Evolutionary conservation across 1,139 yeast genomes (phyloP).

Genomic region (Kluyveromyces marxianus): DNA sequence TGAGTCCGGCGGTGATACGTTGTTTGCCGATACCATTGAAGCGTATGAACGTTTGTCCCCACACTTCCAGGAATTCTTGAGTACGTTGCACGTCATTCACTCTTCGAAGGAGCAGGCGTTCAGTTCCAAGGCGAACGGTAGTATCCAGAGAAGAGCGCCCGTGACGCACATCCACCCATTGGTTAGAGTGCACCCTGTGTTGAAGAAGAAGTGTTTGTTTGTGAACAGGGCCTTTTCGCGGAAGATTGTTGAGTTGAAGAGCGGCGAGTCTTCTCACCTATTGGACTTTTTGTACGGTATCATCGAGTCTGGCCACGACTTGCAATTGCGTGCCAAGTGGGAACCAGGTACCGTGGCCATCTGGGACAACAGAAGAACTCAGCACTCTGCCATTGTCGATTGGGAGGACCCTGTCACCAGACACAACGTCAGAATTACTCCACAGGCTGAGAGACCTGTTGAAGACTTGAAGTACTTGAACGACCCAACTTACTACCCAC

Average conservation of each 20-base stretch:
- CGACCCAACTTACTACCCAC: constrained; percentile 15
- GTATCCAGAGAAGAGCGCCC: constrained; percentile 56
- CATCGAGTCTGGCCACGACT: constrained; percentile 43
- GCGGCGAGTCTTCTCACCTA: constrained; percentile 53
- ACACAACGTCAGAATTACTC: constrained; percentile 63
- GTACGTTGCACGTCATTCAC: constrained; percentile 54
- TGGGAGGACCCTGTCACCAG: constrained; percentile 51
- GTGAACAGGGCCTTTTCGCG: constrained; percentile 57
- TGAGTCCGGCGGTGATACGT: constrained; percentile 66
- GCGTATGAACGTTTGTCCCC: constrained; percentile 67
- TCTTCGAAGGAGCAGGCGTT: constrained; percentile 64
- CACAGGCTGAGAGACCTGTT: constrained; percentile 36
- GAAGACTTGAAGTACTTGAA: constrained; percentile 16
- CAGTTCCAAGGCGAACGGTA: constrained; percentile 46
- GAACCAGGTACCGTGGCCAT: constrained; percentile 54
- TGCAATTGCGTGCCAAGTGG: constrained; percentile 53
- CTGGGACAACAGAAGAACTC: constrained; percentile 65
- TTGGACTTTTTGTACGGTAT: constrained; percentile 46
- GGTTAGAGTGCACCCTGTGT: constrained; percentile 62
- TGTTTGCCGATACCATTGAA: constrained; percentile 55
- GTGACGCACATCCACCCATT: constrained; percentile 57
- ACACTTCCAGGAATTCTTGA: constrained; percentile 45
- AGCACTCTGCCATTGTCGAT: constrained; percentile 58
- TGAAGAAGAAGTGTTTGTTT: constrained; percentile 52
- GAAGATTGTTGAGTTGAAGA: constrained; percentile 56